phyloP scores from a whole-genome alignment of 306 rosid species.

The Inga laurina region DNA sequence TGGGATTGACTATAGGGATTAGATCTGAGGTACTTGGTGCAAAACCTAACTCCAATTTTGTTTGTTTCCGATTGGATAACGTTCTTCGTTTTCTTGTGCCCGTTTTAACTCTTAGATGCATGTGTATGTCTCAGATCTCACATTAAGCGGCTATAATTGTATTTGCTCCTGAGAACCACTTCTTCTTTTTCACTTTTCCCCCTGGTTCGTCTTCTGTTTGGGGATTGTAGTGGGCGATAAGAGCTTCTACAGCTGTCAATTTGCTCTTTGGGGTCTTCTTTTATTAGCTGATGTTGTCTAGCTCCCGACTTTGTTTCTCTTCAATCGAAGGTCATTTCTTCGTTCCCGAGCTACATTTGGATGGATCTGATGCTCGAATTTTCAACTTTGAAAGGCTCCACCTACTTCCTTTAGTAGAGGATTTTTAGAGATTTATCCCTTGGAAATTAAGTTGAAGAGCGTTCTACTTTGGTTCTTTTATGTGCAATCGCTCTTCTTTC shows the following conservation, averaged over 20 bases:
- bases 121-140: slow-evolving; percentile 44
- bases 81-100: slow-evolving; percentile 10
- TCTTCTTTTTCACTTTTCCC: background rate
- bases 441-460: slow-evolving; percentile 1
- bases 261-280: slow-evolving; percentile 9
- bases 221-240: background rate
- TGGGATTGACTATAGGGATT: slow-evolving; percentile 32
- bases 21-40: slow-evolving; percentile 57
- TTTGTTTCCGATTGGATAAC: slow-evolving; percentile 19
- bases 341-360: slow-evolving; percentile 8
- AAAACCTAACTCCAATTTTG: slow-evolving; percentile 31
- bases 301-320: background rate
- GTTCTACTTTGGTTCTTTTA: slow-evolving; percentile 1
- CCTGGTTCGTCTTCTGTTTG: background rate
- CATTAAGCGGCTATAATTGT: slow-evolving; percentile 2
- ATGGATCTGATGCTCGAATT: slow-evolving; percentile 36
- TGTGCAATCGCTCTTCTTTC: background rate
- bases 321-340: slow-evolving; percentile 2
- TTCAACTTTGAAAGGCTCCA: slow-evolving; percentile 14
- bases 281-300: background rate
- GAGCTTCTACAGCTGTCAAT: background rate
- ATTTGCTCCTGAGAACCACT: background rate
- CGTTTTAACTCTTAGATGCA: slow-evolving; percentile 19
- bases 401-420: slow-evolving; percentile 5
- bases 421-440: background rate